These are phyloP conservation scores for Fusarium protoensiforme DNA, from an alignment of 2,329 filamentous ascomycete species.

Conservation along the genomic window DNA sequence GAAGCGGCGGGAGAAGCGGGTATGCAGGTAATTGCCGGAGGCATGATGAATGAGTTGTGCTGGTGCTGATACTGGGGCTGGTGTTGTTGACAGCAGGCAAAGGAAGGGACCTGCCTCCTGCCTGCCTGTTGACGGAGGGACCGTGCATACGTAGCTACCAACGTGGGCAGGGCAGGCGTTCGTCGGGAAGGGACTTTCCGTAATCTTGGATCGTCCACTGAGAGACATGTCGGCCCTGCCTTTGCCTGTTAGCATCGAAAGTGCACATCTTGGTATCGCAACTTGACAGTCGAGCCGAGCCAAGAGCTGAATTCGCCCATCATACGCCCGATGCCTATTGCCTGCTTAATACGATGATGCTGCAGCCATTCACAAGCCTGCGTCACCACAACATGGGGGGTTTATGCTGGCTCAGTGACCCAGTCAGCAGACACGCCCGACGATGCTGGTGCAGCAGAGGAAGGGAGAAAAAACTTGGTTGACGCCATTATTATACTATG, in stretches of 20 bases:
- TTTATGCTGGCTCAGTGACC: slow-evolving; percentile 9
- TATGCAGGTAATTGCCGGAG: slow-evolving; percentile 14
- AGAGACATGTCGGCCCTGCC: not conserved
- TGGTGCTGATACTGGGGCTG: not conserved
- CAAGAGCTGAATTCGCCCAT: not conserved
- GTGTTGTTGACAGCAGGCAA: not conserved
- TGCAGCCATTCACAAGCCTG: not conserved
- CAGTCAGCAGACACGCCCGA: slow-evolving; percentile 16
- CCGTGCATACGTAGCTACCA: not conserved
- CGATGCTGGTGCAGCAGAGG: not conserved
- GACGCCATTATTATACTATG: not conserved
- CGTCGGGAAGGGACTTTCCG: not conserved
- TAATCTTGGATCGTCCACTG: not conserved
- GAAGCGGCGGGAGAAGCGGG: slow-evolving; percentile 7
- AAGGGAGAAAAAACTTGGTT: not conserved
- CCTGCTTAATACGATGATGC: not conserved
- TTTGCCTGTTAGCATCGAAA: not conserved
- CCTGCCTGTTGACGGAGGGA: not conserved
- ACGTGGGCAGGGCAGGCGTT: not conserved
- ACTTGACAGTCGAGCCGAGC: not conserved
- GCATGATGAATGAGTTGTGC: not conserved
- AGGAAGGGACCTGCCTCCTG: not conserved
- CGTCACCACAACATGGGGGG: not conserved
- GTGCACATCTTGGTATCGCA: not conserved
- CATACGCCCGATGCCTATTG: not conserved